Evolutionary conservation across 768 basidiomycete genomes (phyloP), one percentile per base, ranked within the genome.

Genomic region (Hirschioporus abietinus): DNA sequence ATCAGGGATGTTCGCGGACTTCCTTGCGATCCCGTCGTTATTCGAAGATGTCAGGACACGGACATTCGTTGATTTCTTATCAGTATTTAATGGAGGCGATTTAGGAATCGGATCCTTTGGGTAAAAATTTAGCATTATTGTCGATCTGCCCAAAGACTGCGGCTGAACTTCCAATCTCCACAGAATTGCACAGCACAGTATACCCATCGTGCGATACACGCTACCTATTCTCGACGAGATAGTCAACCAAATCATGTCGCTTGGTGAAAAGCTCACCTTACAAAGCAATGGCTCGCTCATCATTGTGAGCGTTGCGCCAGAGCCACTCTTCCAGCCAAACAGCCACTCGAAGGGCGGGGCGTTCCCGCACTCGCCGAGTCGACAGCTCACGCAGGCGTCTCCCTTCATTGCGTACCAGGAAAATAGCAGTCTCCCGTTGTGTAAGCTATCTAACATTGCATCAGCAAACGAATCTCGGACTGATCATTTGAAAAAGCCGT

Each of bases 1-100:
- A 20, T 17, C 12, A 1, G 72, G 69, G 4, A 66, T 68, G 18
- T 72, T 72, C 61, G 71, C 68, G 20, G 65, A 67, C 20, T 71
- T 72, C 25, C 35, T 71, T 1, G 25, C 9, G 20, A 63, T 68
- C 26, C 70, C 67, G 0, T 24, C 61, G 1, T 10, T 70, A 34
- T 25, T 27, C 1, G 4, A 30, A 6, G 66, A 35, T 34, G 30
- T 62, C 1, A 5, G 17, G 27, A 35, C 66, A 10, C 20, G 25
- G 12, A 60, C 64, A 6, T 68, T 70, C 60, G 25, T 57, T 30
- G 62, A 63, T 25, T 66, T 66, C 18, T 18, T 70, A 23, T 25
- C 25, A 12, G 30, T 34, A 23, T 61, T 61, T 23, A 34, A 34
- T 17, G 30, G 30, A 17, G 60, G 60, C 15, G 60, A 61, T 61